phyloP scores from a whole-genome alignment of 73 alveolate species.

The Symbiodinium pilosum region DNA sequence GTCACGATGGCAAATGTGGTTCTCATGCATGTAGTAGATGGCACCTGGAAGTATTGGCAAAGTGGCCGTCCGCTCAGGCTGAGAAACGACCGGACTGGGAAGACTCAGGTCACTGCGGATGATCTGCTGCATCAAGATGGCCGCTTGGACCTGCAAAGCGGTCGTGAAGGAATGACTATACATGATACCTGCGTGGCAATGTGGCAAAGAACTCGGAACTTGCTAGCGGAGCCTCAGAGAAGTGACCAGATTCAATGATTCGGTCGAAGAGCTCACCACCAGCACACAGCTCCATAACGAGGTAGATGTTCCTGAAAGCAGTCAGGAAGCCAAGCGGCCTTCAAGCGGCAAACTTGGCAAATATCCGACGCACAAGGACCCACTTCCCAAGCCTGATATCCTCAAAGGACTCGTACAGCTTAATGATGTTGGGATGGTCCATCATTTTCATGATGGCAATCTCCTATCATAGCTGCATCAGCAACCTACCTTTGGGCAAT shows the following conservation, averaged over 20 bases:
- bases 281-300: slow-evolving; percentile 97
- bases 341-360: neutral
- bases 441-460: slow-evolving; percentile 90
- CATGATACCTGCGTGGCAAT: neutral
- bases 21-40: slow-evolving; percentile 89
- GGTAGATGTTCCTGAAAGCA: slow-evolving; percentile 95
- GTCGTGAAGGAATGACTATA: neutral
- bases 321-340: no score
- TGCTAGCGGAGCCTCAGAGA: slow-evolving; percentile 34
- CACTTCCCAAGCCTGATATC: slow-evolving; percentile 91
- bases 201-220: neutral
- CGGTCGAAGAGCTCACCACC: slow-evolving; percentile 97
- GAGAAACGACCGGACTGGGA: no score
- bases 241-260: slow-evolving; percentile 89
- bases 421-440: slow-evolving; percentile 97
- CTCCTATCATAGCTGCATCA: slow-evolving; percentile 36
- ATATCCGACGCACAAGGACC: neutral
- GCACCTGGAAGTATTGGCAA: slow-evolving; percentile 42
- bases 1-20: slow-evolving; percentile 61
- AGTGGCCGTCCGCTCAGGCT: no score
- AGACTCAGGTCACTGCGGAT: slow-evolving; percentile 8
- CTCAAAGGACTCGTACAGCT: slow-evolving; percentile 97
- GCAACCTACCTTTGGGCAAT: neutral
- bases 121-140: slow-evolving; percentile 91
- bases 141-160: slow-evolving; percentile 60